Evolutionary conservation across 352 stramenopile species (phyloP).

Genomic region (Globisporangium splendens): DNA sequence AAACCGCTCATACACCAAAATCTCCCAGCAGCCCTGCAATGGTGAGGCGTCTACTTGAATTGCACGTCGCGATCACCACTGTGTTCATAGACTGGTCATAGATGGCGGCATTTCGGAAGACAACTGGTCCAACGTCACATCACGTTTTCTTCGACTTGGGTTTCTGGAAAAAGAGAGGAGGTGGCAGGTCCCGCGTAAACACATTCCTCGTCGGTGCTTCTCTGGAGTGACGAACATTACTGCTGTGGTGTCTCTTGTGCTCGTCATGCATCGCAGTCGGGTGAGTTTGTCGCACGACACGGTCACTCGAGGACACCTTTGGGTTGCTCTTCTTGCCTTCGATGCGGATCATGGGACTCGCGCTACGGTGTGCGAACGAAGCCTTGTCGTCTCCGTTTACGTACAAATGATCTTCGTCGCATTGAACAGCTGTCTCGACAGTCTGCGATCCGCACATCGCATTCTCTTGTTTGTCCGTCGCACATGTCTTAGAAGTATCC

Average conservation of each 20-base stretch:
- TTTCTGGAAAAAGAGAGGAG: conserved; percentile 50
- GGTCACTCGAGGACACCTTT: too few relatives aligned
- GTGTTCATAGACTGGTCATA: too few relatives aligned
- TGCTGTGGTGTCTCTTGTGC: background rate
- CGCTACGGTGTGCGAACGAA: background rate
- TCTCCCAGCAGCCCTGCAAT: too few relatives aligned
- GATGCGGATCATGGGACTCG: conserved; percentile 2
- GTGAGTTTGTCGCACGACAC: too few relatives aligned
- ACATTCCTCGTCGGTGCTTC: background rate
- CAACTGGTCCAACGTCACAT: background rate
- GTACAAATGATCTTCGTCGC: conserved; percentile 14
- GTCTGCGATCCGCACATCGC: background rate
- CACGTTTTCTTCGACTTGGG: conserved; percentile 13
- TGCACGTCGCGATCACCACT: too few relatives aligned
- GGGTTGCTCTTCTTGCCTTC: background rate
- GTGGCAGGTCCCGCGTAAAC: conserved; percentile 22
- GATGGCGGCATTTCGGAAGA: too few relatives aligned
- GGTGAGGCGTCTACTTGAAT: too few relatives aligned
- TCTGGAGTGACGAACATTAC: too few relatives aligned
- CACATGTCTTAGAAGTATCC: too few relatives aligned
- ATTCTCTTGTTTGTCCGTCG: background rate
- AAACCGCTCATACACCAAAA: too few relatives aligned
- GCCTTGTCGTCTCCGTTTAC: background rate
- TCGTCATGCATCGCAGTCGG: too few relatives aligned
- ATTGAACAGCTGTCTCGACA: conserved; percentile 30